Evolutionary conservation across 805 yeast species (phyloP).

Genomic region (Lipomyces starkeyi): DNA sequence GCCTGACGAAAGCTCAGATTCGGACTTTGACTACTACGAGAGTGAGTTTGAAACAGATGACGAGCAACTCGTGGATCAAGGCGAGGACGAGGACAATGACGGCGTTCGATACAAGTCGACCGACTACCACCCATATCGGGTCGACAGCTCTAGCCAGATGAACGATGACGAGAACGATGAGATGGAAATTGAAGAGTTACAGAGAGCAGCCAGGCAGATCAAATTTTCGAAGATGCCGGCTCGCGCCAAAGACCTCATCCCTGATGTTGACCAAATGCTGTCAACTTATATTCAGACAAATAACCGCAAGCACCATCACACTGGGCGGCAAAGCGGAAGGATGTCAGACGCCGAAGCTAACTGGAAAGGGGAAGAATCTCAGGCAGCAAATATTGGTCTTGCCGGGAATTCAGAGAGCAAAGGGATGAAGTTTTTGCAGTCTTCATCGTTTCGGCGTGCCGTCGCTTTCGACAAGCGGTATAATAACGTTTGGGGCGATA

Average conservation of each 20-base stretch:
- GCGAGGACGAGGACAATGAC: conserved; percentile 41
- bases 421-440: conserved; percentile 32
- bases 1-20: conserved; percentile 19
- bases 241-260: conserved; percentile 29
- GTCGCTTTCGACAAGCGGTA: conserved; percentile 25
- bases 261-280: conserved; percentile 30
- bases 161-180: conserved; percentile 46
- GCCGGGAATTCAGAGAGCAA: conserved; percentile 34
- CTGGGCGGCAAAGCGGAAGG: conserved; percentile 6
- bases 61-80: conserved; percentile 39
- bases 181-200: conserved; percentile 50
- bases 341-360: conserved; percentile 13
- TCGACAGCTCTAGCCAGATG: not conserved
- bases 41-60: conserved; percentile 29
- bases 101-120: conserved; percentile 18
- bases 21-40: conserved; percentile 31
- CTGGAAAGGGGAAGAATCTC: conserved; percentile 11
- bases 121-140: too few relatives aligned
- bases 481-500: conserved; percentile 24
- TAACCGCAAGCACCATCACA: conserved; percentile 9
- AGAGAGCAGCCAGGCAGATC: conserved; percentile 46
- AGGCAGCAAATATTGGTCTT: conserved; percentile 23
- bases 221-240: conserved; percentile 41
- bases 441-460: conserved; percentile 31
- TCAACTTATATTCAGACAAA: conserved; percentile 29